Base-by-base conservation (phyloP, 2,329 filamentous ascomycete species). In the Nannizziopsis arthrosporioides region DNA sequence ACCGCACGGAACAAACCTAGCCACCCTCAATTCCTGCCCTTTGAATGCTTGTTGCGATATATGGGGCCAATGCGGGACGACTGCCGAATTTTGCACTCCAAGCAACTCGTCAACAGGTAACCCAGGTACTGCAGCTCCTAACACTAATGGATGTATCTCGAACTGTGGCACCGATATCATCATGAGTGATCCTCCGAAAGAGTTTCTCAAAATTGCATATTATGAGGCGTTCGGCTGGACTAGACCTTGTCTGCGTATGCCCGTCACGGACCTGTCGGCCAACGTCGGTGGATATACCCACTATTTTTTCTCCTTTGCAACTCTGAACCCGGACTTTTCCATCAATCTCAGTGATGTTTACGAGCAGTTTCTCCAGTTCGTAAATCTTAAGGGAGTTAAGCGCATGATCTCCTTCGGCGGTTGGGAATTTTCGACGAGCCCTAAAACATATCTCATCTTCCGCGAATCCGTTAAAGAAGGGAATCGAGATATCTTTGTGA, bases 21-120 rank as follows among this genome's bases (percentile, higher is more conserved):
- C 41, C 4, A 34, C 31, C 8, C 56, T 76, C 5, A 76, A 74
- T 52, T 68, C 64, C 0, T 76, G 73, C 50, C 66, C 64, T 8
- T 55, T 69, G 8, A 69, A 69, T 43, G 63, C 64, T 4, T 71
- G 68, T 53, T 71, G 68, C 53, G 60, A 68, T 50, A 58, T 62
- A 38, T 52, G 47, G 47, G 46, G 47, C 11, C 37, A 69, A 42
- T 75, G 73, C 18, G 72, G 72, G 4, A 63, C 63, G 1, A 70
- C 68, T 0, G 52, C 54, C 1, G 70, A 70, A 11, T 73, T 73
- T 53, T 76, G 72, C 56, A 60, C 54, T 12, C 48, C 58, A 2
- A 51, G 54, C 11, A 32, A 34, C 5, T 18, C 40, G 5, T 19
- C 41, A 1, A 65, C 57, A 0, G 64, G 64, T 2, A 53, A 54